These are phyloP conservation scores for Mycocentrospora acerina DNA, from an alignment of 2,329 filamentous ascomycete genomes.

Conservation along the genomic window DNA sequence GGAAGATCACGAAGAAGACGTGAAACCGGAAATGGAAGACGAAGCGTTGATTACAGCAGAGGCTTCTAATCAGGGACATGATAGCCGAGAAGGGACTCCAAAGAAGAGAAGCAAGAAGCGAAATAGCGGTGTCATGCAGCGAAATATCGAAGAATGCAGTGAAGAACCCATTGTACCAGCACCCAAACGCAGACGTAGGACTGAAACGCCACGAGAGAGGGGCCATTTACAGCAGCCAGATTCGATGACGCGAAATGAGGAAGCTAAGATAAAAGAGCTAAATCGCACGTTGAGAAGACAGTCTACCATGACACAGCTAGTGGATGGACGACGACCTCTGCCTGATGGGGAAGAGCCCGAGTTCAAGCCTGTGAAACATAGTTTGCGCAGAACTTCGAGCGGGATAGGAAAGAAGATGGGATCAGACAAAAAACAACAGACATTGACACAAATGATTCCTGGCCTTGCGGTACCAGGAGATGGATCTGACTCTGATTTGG, in stretches of 20 bases:
- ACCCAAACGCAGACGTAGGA: slow-evolving; percentile 23
- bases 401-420: slow-evolving; percentile 11
- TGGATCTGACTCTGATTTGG: slow-evolving; percentile 20
- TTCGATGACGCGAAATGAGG: slow-evolving; percentile 7
- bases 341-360: slow-evolving; percentile 22
- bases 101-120: slow-evolving; percentile 19
- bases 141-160: slow-evolving; percentile 6
- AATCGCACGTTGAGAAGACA: slow-evolving; percentile 26
- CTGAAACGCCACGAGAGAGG: slow-evolving; percentile 2
- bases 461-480: slow-evolving; percentile 19
- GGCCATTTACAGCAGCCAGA: slow-evolving; percentile 3
- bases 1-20: background rate
- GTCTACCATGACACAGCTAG: slow-evolving; percentile 41
- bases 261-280: background rate
- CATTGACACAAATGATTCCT: slow-evolving; percentile 40
- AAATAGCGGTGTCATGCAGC: slow-evolving; percentile 9
- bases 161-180: slow-evolving; percentile 5
- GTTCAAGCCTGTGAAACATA: slow-evolving; percentile 25
- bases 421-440: slow-evolving; percentile 28
- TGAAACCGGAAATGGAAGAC: background rate
- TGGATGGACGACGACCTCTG: slow-evolving; percentile 24
- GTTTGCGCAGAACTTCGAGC: slow-evolving; percentile 22
- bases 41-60: background rate
- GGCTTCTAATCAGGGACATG: background rate
- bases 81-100: background rate